Base-by-base conservation (phyloP, 208 protist species). In the Wallacemonas sp. region DNA sequence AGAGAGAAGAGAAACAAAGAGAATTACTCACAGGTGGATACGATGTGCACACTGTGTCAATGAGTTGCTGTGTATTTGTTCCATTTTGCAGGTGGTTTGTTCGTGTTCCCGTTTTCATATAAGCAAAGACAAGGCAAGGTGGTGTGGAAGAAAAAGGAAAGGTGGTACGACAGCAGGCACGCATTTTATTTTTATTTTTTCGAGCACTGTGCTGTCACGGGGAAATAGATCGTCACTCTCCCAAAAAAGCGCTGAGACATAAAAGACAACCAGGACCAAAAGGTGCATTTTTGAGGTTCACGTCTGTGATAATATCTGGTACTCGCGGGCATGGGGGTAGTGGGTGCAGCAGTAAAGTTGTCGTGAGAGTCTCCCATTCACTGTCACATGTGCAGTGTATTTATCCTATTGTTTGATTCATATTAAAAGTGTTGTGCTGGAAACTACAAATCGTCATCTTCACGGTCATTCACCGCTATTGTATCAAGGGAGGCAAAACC, bases 371-470 rank as follows among this genome's bases (percentile, higher is more conserved):
- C n/a, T n/a, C n/a, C n/a, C n/a, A n/a, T n/a, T n/a, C n/a, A n/a
- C n/a, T n/a, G n/a, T n/a, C n/a, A n/a, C n/a, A n/a, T n/a, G n/a
- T n/a, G n/a, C n/a, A n/a, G n/a, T n/a, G n/a, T n/a, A n/a, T n/a
- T n/a, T n/a, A n/a, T n/a, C n/a, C n/a, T n/a, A n/a, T n/a, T n/a
- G n/a, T n/a, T n/a, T n/a, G n/a, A n/a, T n/a, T n/a, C n/a, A n/a
- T n/a, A 64, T 41, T 39, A 15, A 42, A 24, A 44, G 14, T 19
- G 46, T 67, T 46, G 77, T 38, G 77, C 64, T 46, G 73, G 72
- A 39, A 31, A 47, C 24, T 61, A 26, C 36, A 53, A 33, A 54
- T 84, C 79, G 19, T 55, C 36, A 6, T 59, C 24, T 15, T 59
- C 41, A 22, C 3, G 54, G 2, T 47, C 42, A 6, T 65, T 39